Evolutionary conservation across 495 filamentous ascomycete species (phyloP).

Genomic region (Penicillium flavigenum): DNA sequence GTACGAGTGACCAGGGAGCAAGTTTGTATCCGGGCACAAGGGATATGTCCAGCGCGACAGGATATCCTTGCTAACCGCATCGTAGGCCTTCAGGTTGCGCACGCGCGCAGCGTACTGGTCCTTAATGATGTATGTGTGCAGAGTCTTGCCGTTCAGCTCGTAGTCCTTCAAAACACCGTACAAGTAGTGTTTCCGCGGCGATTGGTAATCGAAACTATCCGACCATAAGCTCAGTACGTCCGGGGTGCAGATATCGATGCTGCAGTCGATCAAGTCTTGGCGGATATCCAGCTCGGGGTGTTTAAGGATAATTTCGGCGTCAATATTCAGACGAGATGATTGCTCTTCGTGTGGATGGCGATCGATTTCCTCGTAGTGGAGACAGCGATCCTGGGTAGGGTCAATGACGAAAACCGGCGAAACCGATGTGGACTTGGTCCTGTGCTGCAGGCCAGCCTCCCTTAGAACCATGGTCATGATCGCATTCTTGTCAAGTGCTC

Average conservation of each 20-base stretch:
- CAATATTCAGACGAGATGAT: constrained; percentile 61
- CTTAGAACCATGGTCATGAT: constrained; percentile 98
- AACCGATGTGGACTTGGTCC: constrained; percentile 69
- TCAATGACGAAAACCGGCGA: constrained; percentile 86
- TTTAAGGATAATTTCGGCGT: constrained; percentile 65
- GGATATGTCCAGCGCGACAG: constrained; percentile 88
- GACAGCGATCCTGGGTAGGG: constrained; percentile 71
- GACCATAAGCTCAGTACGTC: constrained; percentile 94
- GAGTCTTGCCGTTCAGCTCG: constrained; percentile 92
- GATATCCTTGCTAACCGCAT: constrained; percentile 87
- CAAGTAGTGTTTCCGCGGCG: constrained; percentile 82
- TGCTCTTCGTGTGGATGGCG: constrained; percentile 41
- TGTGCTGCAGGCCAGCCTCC: constrained; percentile 70
- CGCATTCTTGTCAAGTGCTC: constrained; percentile 83
- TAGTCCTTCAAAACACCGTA: constrained; percentile 93
- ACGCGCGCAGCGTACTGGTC: constrained; percentile 79
- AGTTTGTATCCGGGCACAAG: constrained; percentile 86
- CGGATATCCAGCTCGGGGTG: constrained; percentile 75
- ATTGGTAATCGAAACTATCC: constrained; percentile 95
- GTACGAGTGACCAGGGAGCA: constrained; percentile 74
- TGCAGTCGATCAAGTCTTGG: constrained; percentile 87
- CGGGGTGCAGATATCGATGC: constrained; percentile 96
- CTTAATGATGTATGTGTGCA: constrained; percentile 84
- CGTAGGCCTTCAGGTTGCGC: constrained; percentile 82
- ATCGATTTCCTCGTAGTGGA: constrained; percentile 85